Percentiles rank a stretch among this genome's conserved stretches.
Conservation (phyloP, 1,284 basidiomycete species). For the Sporisorium exsertum region DNA sequence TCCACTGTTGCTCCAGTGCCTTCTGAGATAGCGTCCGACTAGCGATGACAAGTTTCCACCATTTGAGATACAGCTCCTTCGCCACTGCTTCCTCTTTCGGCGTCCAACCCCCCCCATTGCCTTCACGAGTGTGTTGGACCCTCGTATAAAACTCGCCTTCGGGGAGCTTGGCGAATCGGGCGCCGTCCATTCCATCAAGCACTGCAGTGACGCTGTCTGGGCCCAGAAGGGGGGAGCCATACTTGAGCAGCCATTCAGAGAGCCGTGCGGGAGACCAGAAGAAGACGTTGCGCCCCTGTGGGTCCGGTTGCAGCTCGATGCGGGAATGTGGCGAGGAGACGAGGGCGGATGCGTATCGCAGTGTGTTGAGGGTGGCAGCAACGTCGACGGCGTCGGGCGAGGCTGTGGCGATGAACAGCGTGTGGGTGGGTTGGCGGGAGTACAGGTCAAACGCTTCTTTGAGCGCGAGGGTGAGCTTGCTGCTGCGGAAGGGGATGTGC, state of each 20-base stretch:
- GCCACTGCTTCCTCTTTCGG: background rate
- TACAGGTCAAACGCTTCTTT: slow-evolving; percentile 44
- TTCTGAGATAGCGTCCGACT: slow-evolving; percentile 26
- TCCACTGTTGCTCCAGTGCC: slow-evolving; percentile 33
- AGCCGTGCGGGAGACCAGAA: slow-evolving; percentile 22
- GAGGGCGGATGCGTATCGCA: slow-evolving; percentile 24
- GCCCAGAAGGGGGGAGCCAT: background rate
- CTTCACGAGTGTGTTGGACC: background rate
- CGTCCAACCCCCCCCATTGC: background rate
- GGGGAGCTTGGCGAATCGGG: slow-evolving; percentile 13
- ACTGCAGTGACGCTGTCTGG: background rate
- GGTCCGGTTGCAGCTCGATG: slow-evolving; percentile 21
- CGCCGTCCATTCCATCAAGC: slow-evolving; percentile 15
- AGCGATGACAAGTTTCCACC: slow-evolving; percentile 41
- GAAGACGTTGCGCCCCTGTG: slow-evolving; percentile 17
- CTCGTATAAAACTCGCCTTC: slow-evolving; percentile 18
- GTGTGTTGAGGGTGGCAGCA: slow-evolving; percentile 27
- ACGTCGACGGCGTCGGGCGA: slow-evolving; percentile 12
- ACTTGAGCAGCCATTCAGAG: slow-evolving; percentile 20
- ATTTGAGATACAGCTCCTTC: slow-evolving; percentile 32
- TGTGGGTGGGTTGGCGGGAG: slow-evolving; percentile 30
- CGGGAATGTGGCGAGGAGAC: slow-evolving; percentile 4
- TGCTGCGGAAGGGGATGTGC: slow-evolving; percentile 38
- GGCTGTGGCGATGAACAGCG: slow-evolving; percentile 39
- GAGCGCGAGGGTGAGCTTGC: slow-evolving; percentile 35